Base-by-base conservation (phyloP, 495 filamentous ascomycete species). In the Lepidopterella palustris region DNA sequence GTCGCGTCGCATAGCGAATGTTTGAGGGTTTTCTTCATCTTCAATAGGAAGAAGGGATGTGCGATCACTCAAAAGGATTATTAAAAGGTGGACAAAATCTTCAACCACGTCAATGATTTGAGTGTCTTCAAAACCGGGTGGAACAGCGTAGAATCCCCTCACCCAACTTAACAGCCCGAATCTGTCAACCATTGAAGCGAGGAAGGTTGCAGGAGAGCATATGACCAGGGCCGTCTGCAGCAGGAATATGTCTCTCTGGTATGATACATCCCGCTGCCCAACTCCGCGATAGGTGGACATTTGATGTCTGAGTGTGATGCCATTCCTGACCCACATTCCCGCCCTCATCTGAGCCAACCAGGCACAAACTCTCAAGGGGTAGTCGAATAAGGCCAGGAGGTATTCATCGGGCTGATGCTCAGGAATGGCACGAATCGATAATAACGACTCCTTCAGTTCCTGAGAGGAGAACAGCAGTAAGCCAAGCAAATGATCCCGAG, bases 331-430 rank as follows among this genome's bases (percentile, higher is more conserved):
- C 93, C 93, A 99, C 88, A 97, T 93, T 15, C 88, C 88, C 3
- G 91, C 89, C 71, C 95, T 95, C 85, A 97, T 97, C 74, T 99
- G 95, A 1, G 92, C 88, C 21, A 99, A 76, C 93, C 93, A 99
- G 9, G 88, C 90, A 71, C 90, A 96, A 3, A 97, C 90, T 32
- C 93, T 80, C 5, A 99, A 78, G 3, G 93, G 92, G 68, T 88
- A 95, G 70, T 99, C 93, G 67, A 97, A 96, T 62, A 89, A 83
- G 0, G 88, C 85, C 69, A 96, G 83, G 13, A 97, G 78, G 61
- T 92, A 80, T 68, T 96, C 89, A 59, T 96, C 89, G 64, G 70
- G 54, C 69, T 77, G 47, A 71, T 74, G 62, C 21, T 73, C 64
- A 0, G 70, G 65, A 20, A 76, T 62, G 1, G 79, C 77, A 76